These are phyloP conservation scores for Pseudonitzschia pungens DNA, from an alignment of 108 stramenopile genomes.

Conservation along the genomic window DNA sequence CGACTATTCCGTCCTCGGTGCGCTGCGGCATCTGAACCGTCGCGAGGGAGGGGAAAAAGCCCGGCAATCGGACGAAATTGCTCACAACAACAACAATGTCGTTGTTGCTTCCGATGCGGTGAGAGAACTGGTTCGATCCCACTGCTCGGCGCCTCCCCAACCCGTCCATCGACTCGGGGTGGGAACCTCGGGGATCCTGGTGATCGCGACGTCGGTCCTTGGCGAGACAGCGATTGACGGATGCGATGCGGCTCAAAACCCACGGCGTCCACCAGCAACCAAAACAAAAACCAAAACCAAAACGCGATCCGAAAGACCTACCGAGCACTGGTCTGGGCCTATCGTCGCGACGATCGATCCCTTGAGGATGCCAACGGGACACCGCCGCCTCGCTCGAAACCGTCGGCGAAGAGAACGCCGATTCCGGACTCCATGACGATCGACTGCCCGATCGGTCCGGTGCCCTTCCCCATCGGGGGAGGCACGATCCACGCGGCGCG, in stretches of 20 bases:
- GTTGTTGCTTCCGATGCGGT: not conserved
- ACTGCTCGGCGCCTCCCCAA: slow-evolving; percentile 3
- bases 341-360: not conserved
- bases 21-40: not conserved
- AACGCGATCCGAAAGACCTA: not conserved
- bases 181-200: slow-evolving; percentile 2
- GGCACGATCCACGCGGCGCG: slow-evolving; percentile 7
- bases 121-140: not conserved
- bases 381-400: not conserved
- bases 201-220: slow-evolving; percentile 5
- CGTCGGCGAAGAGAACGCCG: not conserved
- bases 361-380: too few relatives aligned
- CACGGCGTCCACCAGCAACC: too few relatives aligned
- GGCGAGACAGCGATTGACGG: not conserved
- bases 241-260: slow-evolving; percentile 5
- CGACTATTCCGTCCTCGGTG: slow-evolving; percentile 11
- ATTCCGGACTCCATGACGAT: slow-evolving; percentile 11
- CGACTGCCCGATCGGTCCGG: not conserved
- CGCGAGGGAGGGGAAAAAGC: not conserved
- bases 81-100: not conserved
- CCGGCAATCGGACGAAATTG: not conserved
- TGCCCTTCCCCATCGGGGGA: slow-evolving; percentile 3
- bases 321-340: not conserved
- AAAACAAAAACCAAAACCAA: too few relatives aligned
- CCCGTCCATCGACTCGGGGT: slow-evolving; percentile 11